Evolutionary conservation across 2,329 filamentous ascomycete genomes (phyloP).

Genomic region (Colletotrichum costaricense): DNA sequence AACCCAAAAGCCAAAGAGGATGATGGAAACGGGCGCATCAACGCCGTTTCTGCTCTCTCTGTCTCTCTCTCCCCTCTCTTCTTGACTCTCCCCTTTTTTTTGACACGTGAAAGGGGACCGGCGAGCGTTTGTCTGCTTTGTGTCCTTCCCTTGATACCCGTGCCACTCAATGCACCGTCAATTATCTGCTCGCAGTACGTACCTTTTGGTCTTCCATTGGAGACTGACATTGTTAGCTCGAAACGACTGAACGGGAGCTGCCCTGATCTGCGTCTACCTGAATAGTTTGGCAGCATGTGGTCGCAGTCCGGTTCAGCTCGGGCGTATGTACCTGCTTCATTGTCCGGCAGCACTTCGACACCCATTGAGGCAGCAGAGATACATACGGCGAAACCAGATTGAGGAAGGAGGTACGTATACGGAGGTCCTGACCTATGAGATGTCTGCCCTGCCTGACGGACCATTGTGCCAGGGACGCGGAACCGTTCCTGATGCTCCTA

Average conservation of each 20-base stretch:
- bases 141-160: not conserved
- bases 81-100: not conserved
- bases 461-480: conserved; percentile 7
- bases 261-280: not conserved
- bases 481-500: conserved; percentile 10
- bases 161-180: not conserved
- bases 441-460: conserved; percentile 9
- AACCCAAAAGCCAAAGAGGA: not conserved
- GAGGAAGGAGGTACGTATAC: not conserved
- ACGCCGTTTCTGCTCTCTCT: not conserved
- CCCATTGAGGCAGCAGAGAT: not conserved
- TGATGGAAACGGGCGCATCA: not conserved
- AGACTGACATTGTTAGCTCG: not conserved
- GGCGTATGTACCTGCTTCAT: not conserved
- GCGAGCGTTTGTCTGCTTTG: conserved; percentile 11
- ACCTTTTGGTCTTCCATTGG: not conserved
- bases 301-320: not conserved
- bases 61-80: not conserved
- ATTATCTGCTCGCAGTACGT: not conserved
- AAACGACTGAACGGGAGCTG: conserved; percentile 1
- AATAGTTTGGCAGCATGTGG: not conserved
- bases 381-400: not conserved
- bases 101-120: conserved; percentile 33
- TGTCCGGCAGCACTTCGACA: not conserved
- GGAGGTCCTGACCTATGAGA: not conserved